A percentile compares a stretch with the other conserved stretches of the same genome.
Conservation (phyloP, 306 rosid species). For the Carpinus viminea region DNA sequence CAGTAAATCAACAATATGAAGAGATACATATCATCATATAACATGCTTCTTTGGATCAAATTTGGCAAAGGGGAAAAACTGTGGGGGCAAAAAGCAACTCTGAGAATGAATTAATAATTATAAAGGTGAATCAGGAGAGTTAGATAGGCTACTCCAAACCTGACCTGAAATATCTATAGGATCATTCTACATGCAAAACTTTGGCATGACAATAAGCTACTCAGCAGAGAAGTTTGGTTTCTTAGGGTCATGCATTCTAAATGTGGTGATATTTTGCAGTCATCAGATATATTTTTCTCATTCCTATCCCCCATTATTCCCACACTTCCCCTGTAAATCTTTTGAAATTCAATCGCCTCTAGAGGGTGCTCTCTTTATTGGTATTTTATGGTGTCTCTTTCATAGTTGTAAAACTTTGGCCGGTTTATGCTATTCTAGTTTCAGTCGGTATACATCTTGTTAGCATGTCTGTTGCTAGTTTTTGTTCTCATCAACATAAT, state of each 20-base stretch:
- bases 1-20: neutral
- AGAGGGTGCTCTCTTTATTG: too few relatives aligned
- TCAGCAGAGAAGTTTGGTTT: neutral
- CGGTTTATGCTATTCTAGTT: neutral
- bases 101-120: too few relatives aligned
- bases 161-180: too few relatives aligned
- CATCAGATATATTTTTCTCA: too few relatives aligned
- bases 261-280: neutral
- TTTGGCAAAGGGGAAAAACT: neutral
- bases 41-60: neutral
- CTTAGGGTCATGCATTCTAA: neutral
- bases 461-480: neutral
- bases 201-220: neutral
- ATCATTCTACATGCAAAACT: too few relatives aligned
- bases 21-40: neutral
- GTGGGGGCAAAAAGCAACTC: too few relatives aligned
- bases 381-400: neutral
- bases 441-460: too few relatives aligned
- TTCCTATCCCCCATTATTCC: too few relatives aligned
- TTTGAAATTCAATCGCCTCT: too few relatives aligned
- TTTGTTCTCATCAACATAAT: neutral
- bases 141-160: too few relatives aligned
- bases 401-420: neutral
- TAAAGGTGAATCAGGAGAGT: too few relatives aligned
- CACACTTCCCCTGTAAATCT: too few relatives aligned